A percentile compares a stretch with the other conserved stretches of the same genome.
phyloP scores from a whole-genome alignment of 2,329 filamentous ascomycete species.

The Fusarium sp. region DNA sequence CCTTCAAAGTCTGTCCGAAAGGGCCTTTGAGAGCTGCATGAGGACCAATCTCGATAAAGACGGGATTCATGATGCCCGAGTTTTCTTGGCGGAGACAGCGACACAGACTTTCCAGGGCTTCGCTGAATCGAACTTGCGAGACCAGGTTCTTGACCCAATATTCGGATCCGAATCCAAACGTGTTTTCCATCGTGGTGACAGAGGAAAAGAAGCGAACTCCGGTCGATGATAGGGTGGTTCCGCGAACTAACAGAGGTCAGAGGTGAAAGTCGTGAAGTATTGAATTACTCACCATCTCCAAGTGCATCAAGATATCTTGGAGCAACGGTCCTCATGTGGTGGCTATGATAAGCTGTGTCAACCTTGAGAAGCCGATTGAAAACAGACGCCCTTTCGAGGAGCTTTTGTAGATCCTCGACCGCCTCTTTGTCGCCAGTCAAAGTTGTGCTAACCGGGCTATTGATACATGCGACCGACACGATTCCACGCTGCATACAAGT shows the following conservation, averaged over 20 bases:
- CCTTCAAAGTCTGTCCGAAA: slow-evolving; percentile 45
- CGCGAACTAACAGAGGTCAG: not conserved
- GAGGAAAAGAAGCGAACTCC: slow-evolving; percentile 15
- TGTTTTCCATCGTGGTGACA: slow-evolving; percentile 1
- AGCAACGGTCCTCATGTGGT: slow-evolving; percentile 50
- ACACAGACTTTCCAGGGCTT: slow-evolving; percentile 28
- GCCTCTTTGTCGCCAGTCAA: slow-evolving; percentile 36
- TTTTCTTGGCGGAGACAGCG: not conserved
- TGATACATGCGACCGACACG: slow-evolving; percentile 38
- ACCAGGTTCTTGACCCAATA: slow-evolving; percentile 43
- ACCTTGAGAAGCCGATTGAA: slow-evolving; percentile 48
- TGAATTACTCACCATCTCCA: not conserved
- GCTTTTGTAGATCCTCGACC: slow-evolving; percentile 39
- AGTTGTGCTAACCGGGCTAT: slow-evolving; percentile 42
- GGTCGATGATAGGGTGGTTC: not conserved
- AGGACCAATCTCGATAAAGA: slow-evolving; percentile 52
- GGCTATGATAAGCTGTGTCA: slow-evolving; percentile 57
- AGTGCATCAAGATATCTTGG: slow-evolving; percentile 11
- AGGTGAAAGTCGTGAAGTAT: not conserved
- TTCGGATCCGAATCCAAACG: slow-evolving; percentile 6
- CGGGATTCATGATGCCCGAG: not conserved
- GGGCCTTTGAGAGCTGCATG: slow-evolving; percentile 58
- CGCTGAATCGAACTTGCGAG: slow-evolving; percentile 17
- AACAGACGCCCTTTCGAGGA: slow-evolving; percentile 38
- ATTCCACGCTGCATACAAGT: not conserved